Evolutionary conservation across 257 asterid species (phyloP), one percentile per base, ranked within the genome.

Genomic region (Solanum tarijense): DNA sequence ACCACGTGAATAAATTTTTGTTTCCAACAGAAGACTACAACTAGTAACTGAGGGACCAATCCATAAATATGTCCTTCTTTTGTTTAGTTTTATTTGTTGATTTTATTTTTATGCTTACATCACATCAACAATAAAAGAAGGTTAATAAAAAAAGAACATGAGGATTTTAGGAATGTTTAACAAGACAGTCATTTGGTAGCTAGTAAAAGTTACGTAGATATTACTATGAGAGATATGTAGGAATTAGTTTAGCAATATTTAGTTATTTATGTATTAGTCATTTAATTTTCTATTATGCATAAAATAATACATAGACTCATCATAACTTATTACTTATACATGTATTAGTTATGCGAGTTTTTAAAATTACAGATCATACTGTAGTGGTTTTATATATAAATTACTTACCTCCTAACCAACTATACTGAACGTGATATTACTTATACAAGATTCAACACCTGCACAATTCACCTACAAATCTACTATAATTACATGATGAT

Each of bases 1-100:
- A 74, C 87, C 85, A 81, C 29, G 43, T 81, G 85, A 46, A 81
- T 29, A 18, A 27, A 18, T 81, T 81, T 81, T 81, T 38, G 5
- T 3, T 46, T 31, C 41, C 39, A 81, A 81, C 85, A 29, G 85
- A 81, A 81, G 41, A 81, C 69, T 81, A 46, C 46, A 46, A 81
- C 68, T 27, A 48, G 85, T 46, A 81, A 46, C 85, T 3, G 29
- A 29, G 41, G 21, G 68, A 81, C 41, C 27, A 2, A 81, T 14
- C 85, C 41, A 29, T 81, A 81, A 48, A 12, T 46, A 27, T 18
- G 85, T 18, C 55, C 85, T 81, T 31, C 85, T 46, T 46, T 81
- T 46, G 85, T 81, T 36, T 48, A 31, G 85, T 46, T 81, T 46
- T 81, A 46, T 81, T 46, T 81, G 68, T 48, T 27, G 18, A 81